Evolutionary conservation across 805 yeast genomes (phyloP).

Genomic region (Barnettozyma salicaria): DNA sequence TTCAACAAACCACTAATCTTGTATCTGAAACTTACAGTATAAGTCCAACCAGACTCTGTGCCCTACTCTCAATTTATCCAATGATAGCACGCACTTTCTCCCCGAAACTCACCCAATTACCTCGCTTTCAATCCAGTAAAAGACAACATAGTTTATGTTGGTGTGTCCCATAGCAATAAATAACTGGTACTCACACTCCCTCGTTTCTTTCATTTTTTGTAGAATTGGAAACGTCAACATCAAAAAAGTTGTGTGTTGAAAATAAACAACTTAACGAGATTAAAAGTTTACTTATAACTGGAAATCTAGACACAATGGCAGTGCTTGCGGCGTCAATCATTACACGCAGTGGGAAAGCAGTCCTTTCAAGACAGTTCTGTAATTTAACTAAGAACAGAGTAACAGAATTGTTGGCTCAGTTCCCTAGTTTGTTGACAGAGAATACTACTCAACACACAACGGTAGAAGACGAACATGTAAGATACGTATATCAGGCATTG

Average conservation of each 20-base stretch:
- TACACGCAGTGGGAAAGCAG: constrained; percentile 88
- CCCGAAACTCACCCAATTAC: too few relatives aligned
- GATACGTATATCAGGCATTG: constrained; percentile 93
- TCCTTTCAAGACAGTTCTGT: constrained; percentile 85
- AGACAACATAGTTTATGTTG: too few relatives aligned
- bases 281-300: too few relatives aligned
- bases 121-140: too few relatives aligned
- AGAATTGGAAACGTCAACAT: constrained; percentile 20
- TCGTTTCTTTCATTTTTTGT: constrained; percentile 5
- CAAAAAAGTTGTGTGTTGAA: constrained; percentile 5
- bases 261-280: too few relatives aligned
- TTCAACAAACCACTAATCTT: too few relatives aligned
- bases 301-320: constrained; percentile 41
- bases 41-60: too few relatives aligned
- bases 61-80: too few relatives aligned
- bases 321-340: constrained; percentile 93
- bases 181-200: constrained; percentile 5
- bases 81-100: too few relatives aligned
- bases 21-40: too few relatives aligned
- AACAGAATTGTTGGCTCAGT: constrained; percentile 76
- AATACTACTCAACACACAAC: constrained; percentile 81
- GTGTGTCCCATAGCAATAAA: constrained; percentile 4
- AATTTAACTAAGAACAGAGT: constrained; percentile 82
- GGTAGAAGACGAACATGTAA: constrained; percentile 84
- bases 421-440: constrained; percentile 71